A percentile compares a stretch with the other conserved stretches of the same genome.
phyloP scores from a whole-genome alignment of 441 rosid genomes.

The Erodium trifolium region DNA sequence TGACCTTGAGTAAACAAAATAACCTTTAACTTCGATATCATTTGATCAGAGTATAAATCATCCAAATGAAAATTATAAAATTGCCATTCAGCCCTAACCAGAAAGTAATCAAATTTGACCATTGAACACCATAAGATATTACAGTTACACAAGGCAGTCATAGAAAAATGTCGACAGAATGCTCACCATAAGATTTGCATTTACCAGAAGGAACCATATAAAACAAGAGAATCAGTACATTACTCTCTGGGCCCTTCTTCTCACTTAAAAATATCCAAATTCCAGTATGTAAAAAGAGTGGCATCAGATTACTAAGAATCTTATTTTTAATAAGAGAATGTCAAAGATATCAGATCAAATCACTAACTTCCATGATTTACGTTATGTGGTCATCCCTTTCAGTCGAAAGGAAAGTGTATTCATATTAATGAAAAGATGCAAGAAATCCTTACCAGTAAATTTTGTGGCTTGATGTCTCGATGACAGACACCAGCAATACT shows the following conservation, averaged over 20 bases:
- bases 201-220: not conserved
- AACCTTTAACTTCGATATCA: not conserved
- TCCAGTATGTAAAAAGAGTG: not conserved
- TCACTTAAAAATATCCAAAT: not conserved
- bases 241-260: not conserved
- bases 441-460: constrained; percentile 60
- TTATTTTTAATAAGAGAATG: not conserved
- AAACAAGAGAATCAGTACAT: not conserved
- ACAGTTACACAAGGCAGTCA: not conserved
- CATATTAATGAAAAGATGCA: not conserved
- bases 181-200: not conserved
- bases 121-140: not conserved
- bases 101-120: not conserved
- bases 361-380: constrained; percentile 2
- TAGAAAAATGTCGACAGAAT: not conserved
- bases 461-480: constrained; percentile 97
- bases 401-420: not conserved
- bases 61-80: not conserved
- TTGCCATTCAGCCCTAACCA: not conserved
- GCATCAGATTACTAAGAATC: not conserved
- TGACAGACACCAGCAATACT: constrained; percentile 87
- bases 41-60: not conserved
- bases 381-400: not conserved
- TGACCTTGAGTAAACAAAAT: constrained; percentile 41
- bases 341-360: not conserved